Evolutionary conservation across 2,329 filamentous ascomycete genomes (phyloP).

Genomic region (Fusarium succisae): DNA sequence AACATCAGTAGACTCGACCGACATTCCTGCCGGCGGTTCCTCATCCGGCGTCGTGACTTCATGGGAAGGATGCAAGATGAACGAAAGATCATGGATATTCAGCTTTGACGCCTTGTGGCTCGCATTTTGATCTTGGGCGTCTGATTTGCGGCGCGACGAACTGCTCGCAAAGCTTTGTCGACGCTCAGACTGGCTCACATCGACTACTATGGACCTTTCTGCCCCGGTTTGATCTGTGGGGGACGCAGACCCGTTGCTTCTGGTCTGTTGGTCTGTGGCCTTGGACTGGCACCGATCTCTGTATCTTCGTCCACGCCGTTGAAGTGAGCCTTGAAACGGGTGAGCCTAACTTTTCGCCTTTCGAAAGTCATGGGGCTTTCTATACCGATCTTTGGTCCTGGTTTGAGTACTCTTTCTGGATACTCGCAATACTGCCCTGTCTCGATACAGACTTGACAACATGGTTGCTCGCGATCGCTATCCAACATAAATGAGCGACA

Average conservation of each 20-base stretch:
- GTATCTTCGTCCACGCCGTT: not conserved
- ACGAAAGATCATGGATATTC: not conserved
- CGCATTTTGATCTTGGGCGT: not conserved
- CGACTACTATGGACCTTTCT: not conserved
- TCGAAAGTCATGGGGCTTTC: too few species aligned
- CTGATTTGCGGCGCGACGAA: not conserved
- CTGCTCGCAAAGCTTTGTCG: not conserved
- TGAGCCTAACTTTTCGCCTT: accelerated
- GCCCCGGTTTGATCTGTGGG: not conserved
- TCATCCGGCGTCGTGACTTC: not conserved
- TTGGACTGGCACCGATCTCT: not conserved
- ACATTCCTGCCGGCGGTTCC: not conserved
- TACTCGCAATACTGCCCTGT: not conserved
- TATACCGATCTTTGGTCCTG: not conserved
- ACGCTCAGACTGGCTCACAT: not conserved
- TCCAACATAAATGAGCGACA: accelerated
- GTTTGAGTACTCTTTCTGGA: not conserved
- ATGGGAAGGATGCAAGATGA: not conserved
- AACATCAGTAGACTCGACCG: not conserved
- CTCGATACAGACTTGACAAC: not conserved
- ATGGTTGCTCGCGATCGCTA: not conserved
- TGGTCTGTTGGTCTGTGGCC: not conserved
- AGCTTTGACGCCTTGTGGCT: not conserved
- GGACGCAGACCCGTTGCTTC: not conserved
- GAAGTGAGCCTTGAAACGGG: not conserved